Percentiles rank a stretch among this genome's conserved stretches.
phyloP scores from a whole-genome alignment of 192 early-diverging fungal species.

The Umbelopsis sp. region DNA sequence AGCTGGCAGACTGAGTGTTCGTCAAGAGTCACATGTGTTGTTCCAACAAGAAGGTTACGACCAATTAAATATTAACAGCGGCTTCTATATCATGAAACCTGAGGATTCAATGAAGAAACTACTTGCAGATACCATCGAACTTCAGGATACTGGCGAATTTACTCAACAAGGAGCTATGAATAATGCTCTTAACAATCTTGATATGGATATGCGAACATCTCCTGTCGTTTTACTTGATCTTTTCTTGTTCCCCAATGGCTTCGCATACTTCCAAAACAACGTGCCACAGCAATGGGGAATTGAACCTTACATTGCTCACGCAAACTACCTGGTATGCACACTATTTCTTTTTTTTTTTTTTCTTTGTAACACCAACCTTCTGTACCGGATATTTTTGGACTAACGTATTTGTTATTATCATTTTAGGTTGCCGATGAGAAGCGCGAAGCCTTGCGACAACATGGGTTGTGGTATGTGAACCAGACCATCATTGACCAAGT shows the following conservation, averaged over 20 bases:
- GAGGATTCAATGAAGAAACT: conserved; percentile 21
- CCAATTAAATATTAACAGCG: conserved; percentile 25
- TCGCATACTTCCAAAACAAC: conserved; percentile 25
- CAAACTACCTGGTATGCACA: conserved; percentile 34
- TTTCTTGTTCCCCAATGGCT: conserved; percentile 34
- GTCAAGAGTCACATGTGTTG: conserved; percentile 28
- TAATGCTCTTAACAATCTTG: conserved; percentile 20
- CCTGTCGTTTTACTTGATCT: conserved; percentile 27
- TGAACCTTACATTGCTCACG: conserved; percentile 37
- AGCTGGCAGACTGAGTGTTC: conserved; percentile 14
- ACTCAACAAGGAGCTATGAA: conserved; percentile 39
- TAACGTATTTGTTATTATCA: not conserved
- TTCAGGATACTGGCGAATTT: conserved; percentile 14
- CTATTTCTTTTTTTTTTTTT: not conserved
- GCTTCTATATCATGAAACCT: conserved; percentile 30
- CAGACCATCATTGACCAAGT: not conserved
- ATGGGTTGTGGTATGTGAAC: conserved; percentile 19
- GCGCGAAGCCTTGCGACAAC: not conserved
- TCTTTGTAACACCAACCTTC: not conserved
- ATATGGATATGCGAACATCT: conserved; percentile 27
- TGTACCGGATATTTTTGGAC: not conserved
- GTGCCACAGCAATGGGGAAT: conserved; percentile 17
- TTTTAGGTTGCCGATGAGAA: conserved; percentile 16
- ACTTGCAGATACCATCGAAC: conserved; percentile 23
- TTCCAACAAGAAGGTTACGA: conserved; percentile 30